Base-by-base conservation (phyloP, 306 rosid species). In the Rubus idaeus region DNA sequence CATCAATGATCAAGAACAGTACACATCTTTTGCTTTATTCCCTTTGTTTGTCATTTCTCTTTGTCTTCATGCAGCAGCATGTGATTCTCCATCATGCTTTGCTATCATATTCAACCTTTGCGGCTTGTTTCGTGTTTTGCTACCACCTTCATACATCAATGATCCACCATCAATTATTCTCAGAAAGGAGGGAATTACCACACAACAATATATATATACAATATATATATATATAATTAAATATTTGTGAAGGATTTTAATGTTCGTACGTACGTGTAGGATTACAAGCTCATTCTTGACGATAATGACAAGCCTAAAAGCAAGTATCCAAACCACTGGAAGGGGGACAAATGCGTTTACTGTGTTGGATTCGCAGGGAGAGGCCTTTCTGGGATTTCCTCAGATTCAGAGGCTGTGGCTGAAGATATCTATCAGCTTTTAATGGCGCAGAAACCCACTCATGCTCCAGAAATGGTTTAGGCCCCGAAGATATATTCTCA, bases 361-460 rank as follows among this genome's bases (percentile, higher is more conserved):
- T 92, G 93, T 18, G 86, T 79, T 53, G 91, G 96, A 7, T 39
- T 92, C 1, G 46, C 88, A 50, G 84, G 88, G 66, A 88, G 58
- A 55, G 97, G 96, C 11, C 63, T 90, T 1, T 76, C 53, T 41
- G 96, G 93, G 12, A 69, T 47, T 47, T 69, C 52, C 21, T 23
- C 0, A 3, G 73, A 69, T 69, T 47, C 73, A 6, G 8, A 1
- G 21, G 73, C 23, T 21, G 73, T 69, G 10, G 56, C 73, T 16
- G 20, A 69, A 6, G 58, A 69, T 14, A 69, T 69, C 6, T 0
- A 14, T 47, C 41, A 2, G 1, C n/a, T 69, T 41, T 0, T 41
- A 6, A 14, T 23, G 40, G 44, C 13, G 6, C 9, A 10, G 2
- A 69, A 47, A 13, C 0, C 6, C 30, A 14, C 1, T 21, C 0